phyloP scores from a whole-genome alignment of 2,329 filamentous ascomycete species.

The Epichloe sylvatica region DNA sequence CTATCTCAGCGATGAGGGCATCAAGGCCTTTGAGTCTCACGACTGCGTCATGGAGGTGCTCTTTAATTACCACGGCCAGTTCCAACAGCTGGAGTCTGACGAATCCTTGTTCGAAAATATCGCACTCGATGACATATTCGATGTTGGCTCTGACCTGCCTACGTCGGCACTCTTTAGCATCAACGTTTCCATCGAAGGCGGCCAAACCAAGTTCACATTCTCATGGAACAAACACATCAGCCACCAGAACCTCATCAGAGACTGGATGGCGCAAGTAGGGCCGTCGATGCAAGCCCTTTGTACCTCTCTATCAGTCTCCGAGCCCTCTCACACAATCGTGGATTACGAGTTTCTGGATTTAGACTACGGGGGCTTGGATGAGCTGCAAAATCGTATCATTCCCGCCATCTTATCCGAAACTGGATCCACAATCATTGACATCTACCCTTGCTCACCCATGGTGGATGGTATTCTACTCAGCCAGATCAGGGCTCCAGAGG shows the following conservation, averaged over 20 bases:
- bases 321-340: not conserved
- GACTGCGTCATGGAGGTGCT: constrained; percentile 2
- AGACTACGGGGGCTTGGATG: constrained; percentile 16
- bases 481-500: constrained; percentile 10
- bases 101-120: constrained; percentile 8
- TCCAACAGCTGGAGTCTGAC: constrained; percentile 8
- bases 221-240: constrained; percentile 3
- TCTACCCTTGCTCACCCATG: constrained; percentile 25
- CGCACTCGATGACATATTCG: not conserved
- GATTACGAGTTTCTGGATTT: constrained; percentile 6
- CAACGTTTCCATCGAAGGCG: constrained; percentile 1
- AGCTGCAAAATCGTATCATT: constrained; percentile 11
- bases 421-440: constrained; percentile 16
- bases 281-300: constrained; percentile 1
- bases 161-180: constrained; percentile 1
- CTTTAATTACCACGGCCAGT: constrained; percentile 6
- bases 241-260: constrained; percentile 2
- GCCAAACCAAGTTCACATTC: constrained; percentile 1
- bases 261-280: constrained; percentile 2
- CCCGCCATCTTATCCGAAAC: constrained; percentile 7
- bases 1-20: constrained; percentile 1
- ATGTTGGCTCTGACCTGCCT: constrained; percentile 2
- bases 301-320: not conserved
- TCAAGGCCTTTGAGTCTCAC: not conserved
- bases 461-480: constrained; percentile 24